Evolutionary conservation across 768 basidiomycete genomes (phyloP).

Genomic region (Russula sp.): DNA sequence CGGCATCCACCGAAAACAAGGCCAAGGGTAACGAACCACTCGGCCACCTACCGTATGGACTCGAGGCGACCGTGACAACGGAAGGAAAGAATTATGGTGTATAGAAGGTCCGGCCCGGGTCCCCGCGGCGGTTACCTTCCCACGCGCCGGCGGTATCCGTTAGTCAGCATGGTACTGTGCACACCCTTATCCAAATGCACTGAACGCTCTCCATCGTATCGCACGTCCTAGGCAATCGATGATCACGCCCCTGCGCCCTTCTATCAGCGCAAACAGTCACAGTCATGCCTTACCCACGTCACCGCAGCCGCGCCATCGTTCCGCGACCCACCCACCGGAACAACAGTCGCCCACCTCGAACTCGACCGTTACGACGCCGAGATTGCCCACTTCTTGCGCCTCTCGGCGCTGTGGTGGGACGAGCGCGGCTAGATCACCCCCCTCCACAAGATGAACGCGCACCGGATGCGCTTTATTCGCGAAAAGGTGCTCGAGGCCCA

Average conservation of each 20-base stretch:
- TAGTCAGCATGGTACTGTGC: no score
- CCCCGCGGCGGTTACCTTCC: no score
- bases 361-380: conserved; percentile 62
- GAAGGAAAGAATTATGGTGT: neutral
- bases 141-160: no score
- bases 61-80: neutral
- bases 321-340: neutral
- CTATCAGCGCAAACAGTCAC: neutral
- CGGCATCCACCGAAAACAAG: conserved; percentile 92
- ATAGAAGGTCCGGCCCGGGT: no score
- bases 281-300: neutral
- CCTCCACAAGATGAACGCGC: conserved; percentile 93
- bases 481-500: conserved; percentile 63
- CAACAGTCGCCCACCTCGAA: conserved; percentile 13
- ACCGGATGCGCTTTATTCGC: conserved; percentile 74
- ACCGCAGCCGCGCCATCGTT: neutral
- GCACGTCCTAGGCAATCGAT: neutral
- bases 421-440: conserved; percentile 85
- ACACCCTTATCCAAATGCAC: neutral
- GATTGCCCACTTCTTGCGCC: conserved; percentile 81
- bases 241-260: neutral
- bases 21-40: conserved; percentile 62
- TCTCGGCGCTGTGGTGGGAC: conserved; percentile 95
- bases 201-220: neutral
- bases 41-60: no score